phyloP scores from a whole-genome alignment of 257 asterid genomes.

The Scutellaria barbata region DNA sequence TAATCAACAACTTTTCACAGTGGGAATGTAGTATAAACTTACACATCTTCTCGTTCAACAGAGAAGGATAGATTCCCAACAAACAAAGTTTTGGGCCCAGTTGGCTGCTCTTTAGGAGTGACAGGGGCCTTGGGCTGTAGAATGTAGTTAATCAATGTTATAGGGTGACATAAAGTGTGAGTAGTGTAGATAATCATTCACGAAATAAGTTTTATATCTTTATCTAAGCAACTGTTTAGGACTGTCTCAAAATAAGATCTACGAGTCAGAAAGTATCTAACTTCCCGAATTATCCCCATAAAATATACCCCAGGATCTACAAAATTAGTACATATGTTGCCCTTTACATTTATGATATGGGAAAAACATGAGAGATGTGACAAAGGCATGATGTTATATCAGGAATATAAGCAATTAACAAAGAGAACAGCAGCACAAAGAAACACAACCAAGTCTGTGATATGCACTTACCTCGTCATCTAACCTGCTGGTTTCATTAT shows the following conservation, averaged over 20 bases:
- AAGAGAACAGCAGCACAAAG: background rate
- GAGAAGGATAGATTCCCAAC: slow-evolving; percentile 78
- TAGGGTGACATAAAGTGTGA: background rate
- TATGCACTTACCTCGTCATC: slow-evolving; percentile 46
- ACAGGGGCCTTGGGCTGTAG: slow-evolving; percentile 62
- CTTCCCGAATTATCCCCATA: slow-evolving; percentile 10
- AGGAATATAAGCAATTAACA: background rate
- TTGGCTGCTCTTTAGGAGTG: slow-evolving; percentile 47
- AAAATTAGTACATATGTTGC: background rate
- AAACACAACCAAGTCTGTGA: slow-evolving; percentile 14
- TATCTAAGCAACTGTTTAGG: slow-evolving; percentile 15
- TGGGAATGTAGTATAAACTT: slow-evolving; percentile 33
- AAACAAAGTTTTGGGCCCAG: slow-evolving; percentile 66
- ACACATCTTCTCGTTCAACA: slow-evolving; percentile 65
- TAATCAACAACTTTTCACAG: background rate
- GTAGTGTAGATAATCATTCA: background rate
- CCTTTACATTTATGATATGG: slow-evolving; percentile 3
- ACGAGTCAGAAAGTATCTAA: slow-evolving; percentile 10
- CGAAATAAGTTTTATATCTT: slow-evolving; percentile 4
- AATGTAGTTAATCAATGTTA: slow-evolving; percentile 16
- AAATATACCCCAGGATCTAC: background rate
- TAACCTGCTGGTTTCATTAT: slow-evolving; percentile 37
- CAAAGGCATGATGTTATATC: background rate
- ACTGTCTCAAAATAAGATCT: slow-evolving; percentile 10
- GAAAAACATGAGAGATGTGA: slow-evolving; percentile 11